Evolutionary conservation across 768 basidiomycete species (phyloP).

Genomic region (Auricularia heimuer): DNA sequence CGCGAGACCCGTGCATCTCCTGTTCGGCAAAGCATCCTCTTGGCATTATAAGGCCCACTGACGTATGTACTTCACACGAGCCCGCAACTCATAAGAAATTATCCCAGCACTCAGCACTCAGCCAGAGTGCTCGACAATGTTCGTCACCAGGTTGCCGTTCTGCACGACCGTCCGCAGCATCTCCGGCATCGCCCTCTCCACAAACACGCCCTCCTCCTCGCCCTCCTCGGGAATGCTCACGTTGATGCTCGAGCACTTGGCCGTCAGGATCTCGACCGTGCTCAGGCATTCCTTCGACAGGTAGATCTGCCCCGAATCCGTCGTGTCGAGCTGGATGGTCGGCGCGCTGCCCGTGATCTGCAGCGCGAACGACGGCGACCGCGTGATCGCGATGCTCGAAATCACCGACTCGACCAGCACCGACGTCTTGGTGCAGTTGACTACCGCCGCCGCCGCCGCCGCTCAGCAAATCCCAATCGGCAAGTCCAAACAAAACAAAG

Average conservation of each 20-base stretch:
- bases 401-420: constrained; percentile 88
- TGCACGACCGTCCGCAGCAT: constrained; percentile 84
- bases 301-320: constrained; percentile 92
- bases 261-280: constrained; percentile 75
- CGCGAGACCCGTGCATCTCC: too few species aligned
- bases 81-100: neutral
- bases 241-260: constrained; percentile 91
- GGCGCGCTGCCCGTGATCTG: constrained; percentile 87
- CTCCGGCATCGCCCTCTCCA: constrained; percentile 86
- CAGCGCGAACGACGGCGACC: constrained; percentile 85
- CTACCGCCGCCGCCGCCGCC: constrained; percentile 28
- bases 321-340: constrained; percentile 88
- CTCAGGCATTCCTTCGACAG: constrained; percentile 72
- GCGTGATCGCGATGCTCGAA: constrained; percentile 81
- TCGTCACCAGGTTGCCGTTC: constrained; percentile 78
- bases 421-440: constrained; percentile 80
- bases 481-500: neutral
- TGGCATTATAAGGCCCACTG: neutral
- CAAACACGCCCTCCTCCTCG: constrained; percentile 87
- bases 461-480: neutral
- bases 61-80: neutral
- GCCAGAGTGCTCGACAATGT: constrained; percentile 71
- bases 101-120: constrained; percentile 8
- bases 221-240: constrained; percentile 76
- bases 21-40: neutral